Conservation (phyloP, 1,284 basidiomycete species). For the Mixia osmundae region DNA sequence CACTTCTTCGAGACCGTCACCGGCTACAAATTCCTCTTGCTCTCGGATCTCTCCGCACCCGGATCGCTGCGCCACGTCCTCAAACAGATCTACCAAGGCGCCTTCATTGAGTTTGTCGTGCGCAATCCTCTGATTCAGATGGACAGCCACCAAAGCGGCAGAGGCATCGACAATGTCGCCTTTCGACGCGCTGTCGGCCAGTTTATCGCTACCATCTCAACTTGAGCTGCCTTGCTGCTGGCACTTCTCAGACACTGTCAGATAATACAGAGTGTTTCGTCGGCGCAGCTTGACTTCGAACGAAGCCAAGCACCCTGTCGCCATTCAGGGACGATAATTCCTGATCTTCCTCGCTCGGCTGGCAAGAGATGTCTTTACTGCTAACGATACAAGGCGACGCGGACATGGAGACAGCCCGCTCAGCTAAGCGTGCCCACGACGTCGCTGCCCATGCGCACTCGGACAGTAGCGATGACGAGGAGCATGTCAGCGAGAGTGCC, state of each 20-base stretch:
- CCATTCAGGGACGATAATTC: too few relatives aligned
- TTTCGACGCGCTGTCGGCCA: conserved; percentile 16
- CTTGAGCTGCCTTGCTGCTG: too few relatives aligned
- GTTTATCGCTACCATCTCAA: too few relatives aligned
- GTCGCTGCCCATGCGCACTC: neutral
- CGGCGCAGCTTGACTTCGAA: too few relatives aligned
- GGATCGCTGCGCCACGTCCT: conserved; percentile 30
- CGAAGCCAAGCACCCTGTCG: too few relatives aligned
- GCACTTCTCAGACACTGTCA: conserved; percentile 55
- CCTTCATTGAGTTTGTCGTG: conserved; percentile 80
- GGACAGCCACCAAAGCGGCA: conserved; percentile 40
- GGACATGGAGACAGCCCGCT: too few relatives aligned
- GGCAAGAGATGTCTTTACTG: too few relatives aligned
- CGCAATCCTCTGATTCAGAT: conserved; percentile 65
- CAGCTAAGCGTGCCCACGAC: too few relatives aligned
- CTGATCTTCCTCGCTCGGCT: too few relatives aligned
- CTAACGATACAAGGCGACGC: too few relatives aligned
- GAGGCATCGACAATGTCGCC: conserved; percentile 64
- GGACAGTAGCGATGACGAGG: neutral
- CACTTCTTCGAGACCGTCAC: conserved; percentile 80
- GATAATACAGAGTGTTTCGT: neutral
- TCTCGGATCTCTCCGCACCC: conserved; percentile 63
- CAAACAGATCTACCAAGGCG: conserved; percentile 68
- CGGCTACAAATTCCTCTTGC: conserved; percentile 84
- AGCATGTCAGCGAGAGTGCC: neutral